A percentile compares a stretch with the other conserved stretches of the same genome.
phyloP scores from a whole-genome alignment of 2,329 filamentous ascomycete genomes.

The Ophiostoma perfectum region DNA sequence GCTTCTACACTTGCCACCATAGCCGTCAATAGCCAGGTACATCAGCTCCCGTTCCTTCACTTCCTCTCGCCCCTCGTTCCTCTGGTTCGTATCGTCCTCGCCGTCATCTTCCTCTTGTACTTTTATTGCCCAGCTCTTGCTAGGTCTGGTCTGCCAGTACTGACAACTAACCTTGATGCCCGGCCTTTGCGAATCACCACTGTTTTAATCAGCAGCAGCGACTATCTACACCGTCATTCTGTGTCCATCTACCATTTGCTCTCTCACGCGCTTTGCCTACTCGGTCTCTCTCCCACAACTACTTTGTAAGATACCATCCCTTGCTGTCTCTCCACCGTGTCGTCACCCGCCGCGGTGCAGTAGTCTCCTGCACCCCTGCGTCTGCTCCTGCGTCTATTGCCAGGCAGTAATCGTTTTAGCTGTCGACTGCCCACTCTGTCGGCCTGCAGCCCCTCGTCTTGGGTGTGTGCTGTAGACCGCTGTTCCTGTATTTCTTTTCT shows the following conservation, averaged over 20 bases:
- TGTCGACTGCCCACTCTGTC: neutral
- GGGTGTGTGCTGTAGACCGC: neutral
- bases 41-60: too few species aligned
- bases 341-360: slow-evolving; percentile 5
- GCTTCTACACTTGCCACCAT: too few species aligned
- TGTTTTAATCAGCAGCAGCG: too few species aligned
- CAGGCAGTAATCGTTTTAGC: neutral
- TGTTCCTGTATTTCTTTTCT: neutral
- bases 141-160: too few species aligned
- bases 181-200: too few species aligned
- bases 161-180: too few species aligned
- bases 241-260: neutral
- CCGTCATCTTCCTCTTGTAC: too few species aligned
- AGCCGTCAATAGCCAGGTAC: too few species aligned
- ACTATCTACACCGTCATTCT: neutral
- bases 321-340: neutral
- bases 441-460: neutral
- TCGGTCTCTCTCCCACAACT: neutral
- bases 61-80: too few species aligned
- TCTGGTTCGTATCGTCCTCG: too few species aligned
- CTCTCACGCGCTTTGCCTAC: neutral
- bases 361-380: slow-evolving; percentile 14
- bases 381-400: neutral
- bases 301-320: neutral
- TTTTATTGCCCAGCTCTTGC: too few species aligned